These are phyloP conservation scores for Guyanaporus albipodus DNA, from an alignment of 768 basidiomycete species.

Conservation along the genomic window DNA sequence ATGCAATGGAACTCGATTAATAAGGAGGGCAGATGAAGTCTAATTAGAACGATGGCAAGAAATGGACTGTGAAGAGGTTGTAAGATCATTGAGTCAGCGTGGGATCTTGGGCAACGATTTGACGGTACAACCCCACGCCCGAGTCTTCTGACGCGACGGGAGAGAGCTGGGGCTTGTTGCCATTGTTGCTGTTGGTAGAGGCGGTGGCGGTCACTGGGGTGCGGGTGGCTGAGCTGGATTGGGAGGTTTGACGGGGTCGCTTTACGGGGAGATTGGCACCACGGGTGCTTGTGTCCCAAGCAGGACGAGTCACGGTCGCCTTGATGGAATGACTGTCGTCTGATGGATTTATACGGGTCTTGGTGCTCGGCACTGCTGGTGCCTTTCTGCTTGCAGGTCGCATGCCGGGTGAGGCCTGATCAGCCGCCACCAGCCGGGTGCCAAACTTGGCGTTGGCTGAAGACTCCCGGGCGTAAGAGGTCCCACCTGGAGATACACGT, in stretches of 20 bases:
- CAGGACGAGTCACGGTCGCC: constrained; percentile 71
- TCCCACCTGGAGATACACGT: constrained; percentile 39
- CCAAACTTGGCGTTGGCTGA: constrained; percentile 94
- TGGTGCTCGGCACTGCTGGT: constrained; percentile 38
- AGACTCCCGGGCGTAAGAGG: constrained; percentile 72
- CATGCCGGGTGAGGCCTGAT: constrained; percentile 36
- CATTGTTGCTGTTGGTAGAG: constrained; percentile 16
- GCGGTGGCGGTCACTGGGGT: constrained; percentile 32
- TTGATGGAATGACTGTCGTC: constrained; percentile 67
- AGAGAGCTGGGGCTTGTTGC: constrained; percentile 45
- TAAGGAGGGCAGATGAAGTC: constrained; percentile 19
- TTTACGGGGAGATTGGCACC: constrained; percentile 40
- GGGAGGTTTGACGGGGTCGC: constrained; percentile 68
- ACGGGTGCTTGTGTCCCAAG: constrained; percentile 66
- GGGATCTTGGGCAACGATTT: constrained; percentile 73
- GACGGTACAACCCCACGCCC: constrained; percentile 78
- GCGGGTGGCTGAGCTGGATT: constrained; percentile 59
- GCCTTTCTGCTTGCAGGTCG: constrained; percentile 68
- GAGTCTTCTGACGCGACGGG: constrained; percentile 74
- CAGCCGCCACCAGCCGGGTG: constrained; percentile 68
- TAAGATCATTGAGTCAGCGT: constrained; percentile 46
- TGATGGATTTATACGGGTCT: constrained; percentile 44
- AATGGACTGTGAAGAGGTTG: not conserved
- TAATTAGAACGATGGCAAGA: constrained; percentile 12
- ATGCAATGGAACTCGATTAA: constrained; percentile 19